Evolutionary conservation across 805 yeast species (phyloP).

Genomic region (Metschnikowia continentalis): DNA sequence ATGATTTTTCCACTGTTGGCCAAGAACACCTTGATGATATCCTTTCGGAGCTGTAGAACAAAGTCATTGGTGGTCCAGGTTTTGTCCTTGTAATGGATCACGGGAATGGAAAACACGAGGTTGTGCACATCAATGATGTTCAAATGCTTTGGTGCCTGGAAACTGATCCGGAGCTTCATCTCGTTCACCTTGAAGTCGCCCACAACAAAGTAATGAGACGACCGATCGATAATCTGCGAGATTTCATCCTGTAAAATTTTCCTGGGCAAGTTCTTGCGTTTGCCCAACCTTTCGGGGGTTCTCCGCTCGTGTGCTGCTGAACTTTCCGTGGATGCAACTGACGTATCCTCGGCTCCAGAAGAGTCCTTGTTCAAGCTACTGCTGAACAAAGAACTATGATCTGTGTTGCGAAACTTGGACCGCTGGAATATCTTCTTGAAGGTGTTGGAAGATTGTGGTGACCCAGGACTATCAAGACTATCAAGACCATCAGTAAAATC

Average conservation of each 20-base stretch:
- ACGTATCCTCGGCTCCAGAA: neutral
- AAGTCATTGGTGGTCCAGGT: slow-evolving; percentile 74
- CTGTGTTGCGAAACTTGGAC: neutral
- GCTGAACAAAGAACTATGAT: neutral
- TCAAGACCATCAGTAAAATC: slow-evolving; percentile 24
- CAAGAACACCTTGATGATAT: slow-evolving; percentile 53
- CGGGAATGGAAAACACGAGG: slow-evolving; percentile 63
- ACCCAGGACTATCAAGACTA: neutral
- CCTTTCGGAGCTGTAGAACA: slow-evolving; percentile 56
- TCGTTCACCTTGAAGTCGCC: slow-evolving; percentile 32
- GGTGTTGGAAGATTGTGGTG: slow-evolving; percentile 1
- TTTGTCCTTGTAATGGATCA: slow-evolving; percentile 45
- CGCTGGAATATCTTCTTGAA: slow-evolving; percentile 1
- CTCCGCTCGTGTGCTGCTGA: neutral
- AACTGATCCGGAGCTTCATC: slow-evolving; percentile 56
- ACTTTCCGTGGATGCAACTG: slow-evolving; percentile 1
- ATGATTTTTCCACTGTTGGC: slow-evolving; percentile 72
- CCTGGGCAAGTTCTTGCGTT: neutral
- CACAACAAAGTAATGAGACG: slow-evolving; percentile 39
- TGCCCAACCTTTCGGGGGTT: neutral
- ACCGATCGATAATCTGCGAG: slow-evolving; percentile 38
- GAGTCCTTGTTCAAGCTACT: neutral
- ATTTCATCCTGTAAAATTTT: slow-evolving; percentile 28
- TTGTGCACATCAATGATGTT: slow-evolving; percentile 75
- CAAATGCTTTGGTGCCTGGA: slow-evolving; percentile 67